Percentiles rank a stretch among this genome's conserved stretches.
phyloP scores from a whole-genome alignment of 208 protist species.

The Leishmania turanica region DNA sequence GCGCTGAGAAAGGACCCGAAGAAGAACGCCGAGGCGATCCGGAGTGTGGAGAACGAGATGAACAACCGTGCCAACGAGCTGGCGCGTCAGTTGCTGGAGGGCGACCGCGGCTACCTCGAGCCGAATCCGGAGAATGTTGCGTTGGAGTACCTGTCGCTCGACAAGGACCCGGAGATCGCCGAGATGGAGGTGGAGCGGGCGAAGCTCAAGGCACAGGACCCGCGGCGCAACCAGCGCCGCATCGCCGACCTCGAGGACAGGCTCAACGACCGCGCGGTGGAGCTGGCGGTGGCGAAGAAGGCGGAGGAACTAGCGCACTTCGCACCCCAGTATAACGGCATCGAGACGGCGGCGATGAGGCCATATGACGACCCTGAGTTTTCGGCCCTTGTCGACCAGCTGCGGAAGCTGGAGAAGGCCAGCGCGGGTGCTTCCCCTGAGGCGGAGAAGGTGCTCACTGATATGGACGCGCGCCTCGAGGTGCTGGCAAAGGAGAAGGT shows the following conservation, averaged over 20 bases:
- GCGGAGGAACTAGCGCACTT: constrained; percentile 62
- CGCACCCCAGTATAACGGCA: constrained; percentile 50
- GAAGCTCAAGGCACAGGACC: constrained; percentile 69
- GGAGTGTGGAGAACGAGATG: constrained; percentile 65
- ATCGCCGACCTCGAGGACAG: constrained; percentile 64
- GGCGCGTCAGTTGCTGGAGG: constrained; percentile 60
- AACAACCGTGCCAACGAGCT: constrained; percentile 81
- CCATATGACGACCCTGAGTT: constrained; percentile 70
- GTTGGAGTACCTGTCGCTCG: constrained; percentile 64
- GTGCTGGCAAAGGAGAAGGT: constrained; percentile 62
- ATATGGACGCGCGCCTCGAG: constrained; percentile 48
- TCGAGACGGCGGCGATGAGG: constrained; percentile 54
- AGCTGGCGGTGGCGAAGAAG: constrained; percentile 67
- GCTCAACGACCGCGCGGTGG: constrained; percentile 63
- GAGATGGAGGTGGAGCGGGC: constrained; percentile 71
- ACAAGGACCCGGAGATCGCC: constrained; percentile 65
- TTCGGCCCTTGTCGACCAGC: constrained; percentile 52
- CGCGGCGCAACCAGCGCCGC: constrained; percentile 59
- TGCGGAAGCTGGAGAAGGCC: constrained; percentile 46
- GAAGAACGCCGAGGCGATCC: constrained; percentile 36
- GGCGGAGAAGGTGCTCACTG: constrained; percentile 35
- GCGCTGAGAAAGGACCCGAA: constrained; percentile 59
- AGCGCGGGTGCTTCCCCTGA: constrained; percentile 33
- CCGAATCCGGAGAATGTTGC: constrained; percentile 60
- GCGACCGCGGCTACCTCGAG: constrained; percentile 79